A percentile compares a stretch with the other conserved stretches of the same genome.
These are phyloP conservation scores for Eucalyptus guilfoylei DNA, from an alignment of 345 rosid species.

Conservation along the genomic window DNA sequence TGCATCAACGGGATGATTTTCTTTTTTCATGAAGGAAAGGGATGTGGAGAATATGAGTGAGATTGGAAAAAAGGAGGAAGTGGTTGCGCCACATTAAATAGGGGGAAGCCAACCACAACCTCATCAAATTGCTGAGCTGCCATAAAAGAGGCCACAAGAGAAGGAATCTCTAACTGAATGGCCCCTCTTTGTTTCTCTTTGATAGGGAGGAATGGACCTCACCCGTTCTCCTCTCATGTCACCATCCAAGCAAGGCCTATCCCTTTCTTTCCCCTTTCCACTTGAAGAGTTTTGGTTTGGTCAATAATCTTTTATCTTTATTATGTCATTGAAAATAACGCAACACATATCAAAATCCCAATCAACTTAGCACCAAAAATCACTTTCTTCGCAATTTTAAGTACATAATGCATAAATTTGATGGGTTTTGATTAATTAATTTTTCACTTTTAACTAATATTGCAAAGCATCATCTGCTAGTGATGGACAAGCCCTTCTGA, in stretches of 20 bases:
- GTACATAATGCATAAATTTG: neutral
- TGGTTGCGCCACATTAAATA: neutral
- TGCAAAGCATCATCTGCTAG: neutral
- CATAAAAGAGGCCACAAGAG: neutral
- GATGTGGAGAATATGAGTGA: neutral
- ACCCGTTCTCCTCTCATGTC: constrained; percentile 10
- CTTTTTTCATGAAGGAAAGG: neutral
- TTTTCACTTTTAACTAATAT: neutral
- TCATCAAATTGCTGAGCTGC: constrained; percentile 8
- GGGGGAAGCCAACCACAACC: neutral
- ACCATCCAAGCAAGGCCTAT: neutral
- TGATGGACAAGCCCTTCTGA: neutral
- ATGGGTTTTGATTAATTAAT: neutral
- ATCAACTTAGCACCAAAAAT: neutral
- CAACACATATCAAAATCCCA: neutral
- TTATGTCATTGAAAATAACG: neutral
- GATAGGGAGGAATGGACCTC: constrained; percentile 25
- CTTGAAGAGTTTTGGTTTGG: neutral
- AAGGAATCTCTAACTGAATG: constrained; percentile 15
- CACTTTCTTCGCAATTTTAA: neutral
- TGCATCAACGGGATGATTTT: neutral
- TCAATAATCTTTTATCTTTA: neutral
- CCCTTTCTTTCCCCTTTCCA: neutral
- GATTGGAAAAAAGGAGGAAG: neutral
- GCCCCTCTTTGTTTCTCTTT: neutral